Evolutionary conservation across 2,329 filamentous ascomycete species (phyloP).

Genomic region (Penicillium sclerotigenum): DNA sequence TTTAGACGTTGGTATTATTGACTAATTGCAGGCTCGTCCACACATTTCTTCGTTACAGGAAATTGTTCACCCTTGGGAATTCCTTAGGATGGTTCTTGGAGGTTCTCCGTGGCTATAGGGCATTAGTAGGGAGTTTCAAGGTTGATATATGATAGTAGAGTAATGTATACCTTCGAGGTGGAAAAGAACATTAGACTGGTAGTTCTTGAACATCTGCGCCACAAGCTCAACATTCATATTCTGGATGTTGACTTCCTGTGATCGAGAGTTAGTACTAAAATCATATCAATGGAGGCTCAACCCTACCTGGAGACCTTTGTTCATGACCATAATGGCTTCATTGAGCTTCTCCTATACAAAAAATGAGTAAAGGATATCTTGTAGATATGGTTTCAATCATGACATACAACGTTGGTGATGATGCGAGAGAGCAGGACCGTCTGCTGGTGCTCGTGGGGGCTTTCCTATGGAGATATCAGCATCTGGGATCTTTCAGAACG

Average conservation of each 20-base stretch:
- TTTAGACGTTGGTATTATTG: neutral
- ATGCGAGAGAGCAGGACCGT: constrained; percentile 89
- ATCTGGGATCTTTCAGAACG: neutral
- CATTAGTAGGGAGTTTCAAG: neutral
- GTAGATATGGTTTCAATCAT: neutral
- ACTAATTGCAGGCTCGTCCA: constrained; percentile 8
- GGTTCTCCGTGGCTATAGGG: constrained; percentile 70
- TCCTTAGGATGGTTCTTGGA: constrained; percentile 68
- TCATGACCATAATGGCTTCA: constrained; percentile 86
- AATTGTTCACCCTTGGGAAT: constrained; percentile 21
- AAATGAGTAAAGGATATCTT: constrained; percentile 10
- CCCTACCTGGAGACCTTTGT: constrained; percentile 78
- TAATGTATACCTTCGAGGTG: constrained; percentile 77
- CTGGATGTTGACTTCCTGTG: constrained; percentile 90
- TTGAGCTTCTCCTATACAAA: constrained; percentile 84
- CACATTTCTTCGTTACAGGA: constrained; percentile 11
- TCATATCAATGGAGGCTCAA: neutral
- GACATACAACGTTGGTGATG: constrained; percentile 90
- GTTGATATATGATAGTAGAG: neutral
- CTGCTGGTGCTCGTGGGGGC: constrained; percentile 96
- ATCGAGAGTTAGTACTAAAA: constrained; percentile 1
- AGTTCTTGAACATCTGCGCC: constrained; percentile 99
- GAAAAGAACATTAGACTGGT: constrained; percentile 95
- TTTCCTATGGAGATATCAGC: constrained; percentile 60
- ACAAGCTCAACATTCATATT: constrained; percentile 99